Base-by-base conservation (phyloP, 345 rosid species). In the Limnanthes douglasii region DNA sequence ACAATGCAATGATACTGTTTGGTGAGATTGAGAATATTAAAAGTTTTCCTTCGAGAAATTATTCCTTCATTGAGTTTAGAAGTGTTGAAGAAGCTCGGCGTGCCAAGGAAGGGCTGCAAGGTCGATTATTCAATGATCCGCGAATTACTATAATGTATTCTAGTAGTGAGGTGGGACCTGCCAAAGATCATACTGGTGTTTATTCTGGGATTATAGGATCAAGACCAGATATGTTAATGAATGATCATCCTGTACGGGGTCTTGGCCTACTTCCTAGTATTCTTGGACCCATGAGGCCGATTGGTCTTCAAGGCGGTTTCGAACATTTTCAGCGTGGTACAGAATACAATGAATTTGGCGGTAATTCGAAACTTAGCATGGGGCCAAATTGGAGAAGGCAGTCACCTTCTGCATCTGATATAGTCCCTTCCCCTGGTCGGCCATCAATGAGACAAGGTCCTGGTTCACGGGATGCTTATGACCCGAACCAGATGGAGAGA, bases 1-100 rank as follows among this genome's bases (percentile, higher is more conserved):
- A 92, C 54, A 92, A 92, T 69, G 86, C 93, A 15, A 75, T 92
- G 94, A 92, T 92, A 56, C 70, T 92, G 27, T 92, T 71, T 62
- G 99, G 99, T 15, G 99, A 92, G 78, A 92, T 92, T 50, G 96
- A 85, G 72, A 69, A 71, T 45, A 78, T 60, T 15, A 84, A 68
- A 46, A 75, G 93, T 41, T 85, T 70, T 37, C 94, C 88, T 24
- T 56, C 80, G 29, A 81, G 76, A 56, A 51, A 92, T 59, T 92
- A 62, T 57, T 68, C 96, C 24, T 81, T 85, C 60, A 96, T 85
- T 51, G 96, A 85, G 61, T 92, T 92, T 56, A 71, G 99, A 45
- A 92, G 94, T 41, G 70, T 69, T 17, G 94, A 78, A 54, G 99
- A 92, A 70, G 99, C 99, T 48, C 73, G 88, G 34, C 74, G 80